Evolutionary conservation across 1,284 basidiomycete species (phyloP).

Genomic region (Naganishia albida): DNA sequence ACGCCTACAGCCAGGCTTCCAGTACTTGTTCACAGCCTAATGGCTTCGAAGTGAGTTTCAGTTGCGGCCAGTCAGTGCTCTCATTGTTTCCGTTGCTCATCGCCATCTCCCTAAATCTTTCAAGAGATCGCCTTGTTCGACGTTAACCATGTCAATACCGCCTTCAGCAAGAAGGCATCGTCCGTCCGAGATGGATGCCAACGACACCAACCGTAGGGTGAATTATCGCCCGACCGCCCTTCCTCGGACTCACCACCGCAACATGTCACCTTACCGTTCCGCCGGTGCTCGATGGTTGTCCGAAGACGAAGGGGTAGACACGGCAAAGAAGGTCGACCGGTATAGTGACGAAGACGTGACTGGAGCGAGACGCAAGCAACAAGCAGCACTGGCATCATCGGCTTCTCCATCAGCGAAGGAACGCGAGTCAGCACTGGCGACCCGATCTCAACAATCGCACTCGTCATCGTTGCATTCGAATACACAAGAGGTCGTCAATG

Average conservation of each 20-base stretch:
- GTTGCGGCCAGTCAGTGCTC: not conserved
- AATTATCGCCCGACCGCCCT: slow-evolving; percentile 34
- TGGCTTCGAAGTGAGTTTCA: not conserved
- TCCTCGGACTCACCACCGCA: slow-evolving; percentile 24
- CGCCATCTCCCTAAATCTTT: no score
- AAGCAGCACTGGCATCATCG: not conserved
- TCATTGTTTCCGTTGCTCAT: not conserved
- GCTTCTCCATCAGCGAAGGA: not conserved
- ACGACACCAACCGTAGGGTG: slow-evolving; percentile 24
- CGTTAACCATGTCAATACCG: slow-evolving; percentile 9
- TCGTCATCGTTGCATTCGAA: not conserved
- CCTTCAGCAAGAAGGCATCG: slow-evolving; percentile 24
- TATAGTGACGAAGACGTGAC: slow-evolving; percentile 5
- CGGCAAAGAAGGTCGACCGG: slow-evolving; percentile 16
- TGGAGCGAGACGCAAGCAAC: slow-evolving; percentile 17
- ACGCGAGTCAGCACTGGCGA: not conserved
- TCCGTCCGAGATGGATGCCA: slow-evolving; percentile 19
- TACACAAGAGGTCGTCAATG: not conserved
- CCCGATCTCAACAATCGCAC: not conserved
- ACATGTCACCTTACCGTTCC: slow-evolving; percentile 19
- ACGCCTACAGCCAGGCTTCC: no score
- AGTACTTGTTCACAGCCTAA: not conserved
- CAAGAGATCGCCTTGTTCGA: not conserved
- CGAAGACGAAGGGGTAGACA: slow-evolving; percentile 44
- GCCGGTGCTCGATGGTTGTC: slow-evolving; percentile 42